Conservation (phyloP, 352 stramenopile species). For the Phytopythium mirpurense region DNA sequence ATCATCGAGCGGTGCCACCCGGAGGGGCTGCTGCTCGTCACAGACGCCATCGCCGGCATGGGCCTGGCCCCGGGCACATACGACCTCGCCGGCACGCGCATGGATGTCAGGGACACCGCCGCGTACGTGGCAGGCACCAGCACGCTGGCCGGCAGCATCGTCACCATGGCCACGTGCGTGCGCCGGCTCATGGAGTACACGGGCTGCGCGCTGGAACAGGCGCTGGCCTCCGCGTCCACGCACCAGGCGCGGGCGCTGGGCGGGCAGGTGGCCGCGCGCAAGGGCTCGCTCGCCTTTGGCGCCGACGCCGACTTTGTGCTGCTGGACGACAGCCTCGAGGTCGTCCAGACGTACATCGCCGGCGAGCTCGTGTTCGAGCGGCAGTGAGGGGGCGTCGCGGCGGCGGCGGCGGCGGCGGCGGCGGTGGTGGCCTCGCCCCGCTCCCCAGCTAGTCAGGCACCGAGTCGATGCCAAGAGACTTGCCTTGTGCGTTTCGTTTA, state of each 20-base stretch:
- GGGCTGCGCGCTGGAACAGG: slow-evolving; percentile 67
- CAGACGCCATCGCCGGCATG: slow-evolving; percentile 81
- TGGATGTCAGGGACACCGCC: slow-evolving; percentile 41
- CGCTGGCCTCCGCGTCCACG: slow-evolving; percentile 64
- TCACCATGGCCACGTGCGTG: slow-evolving; percentile 81
- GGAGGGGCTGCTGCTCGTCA: slow-evolving; percentile 75
- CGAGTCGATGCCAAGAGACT: no score
- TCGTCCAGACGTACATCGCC: slow-evolving; percentile 72
- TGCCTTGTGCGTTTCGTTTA: no score
- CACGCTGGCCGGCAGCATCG: slow-evolving; percentile 82
- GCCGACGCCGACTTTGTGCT: slow-evolving; percentile 82
- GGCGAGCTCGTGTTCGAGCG: slow-evolving; percentile 54
- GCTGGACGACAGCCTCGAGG: slow-evolving; percentile 58
- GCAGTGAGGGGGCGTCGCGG: no score
- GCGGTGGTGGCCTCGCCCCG: no score
- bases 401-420: no score
- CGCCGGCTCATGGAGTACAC: slow-evolving; percentile 79
- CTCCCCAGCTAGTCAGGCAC: no score
- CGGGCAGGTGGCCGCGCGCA: slow-evolving; percentile 27
- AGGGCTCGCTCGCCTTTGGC: slow-evolving; percentile 73
- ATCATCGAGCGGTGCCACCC: slow-evolving; percentile 84
- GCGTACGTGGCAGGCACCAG: slow-evolving; percentile 62
- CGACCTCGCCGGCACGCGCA: slow-evolving; percentile 63
- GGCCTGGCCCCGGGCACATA: slow-evolving; percentile 65
- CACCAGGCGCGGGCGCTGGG: slow-evolving; percentile 72